Evolutionary conservation across 169 alveolate genomes (phyloP).

Genomic region (Eimeria acervulina): DNA sequence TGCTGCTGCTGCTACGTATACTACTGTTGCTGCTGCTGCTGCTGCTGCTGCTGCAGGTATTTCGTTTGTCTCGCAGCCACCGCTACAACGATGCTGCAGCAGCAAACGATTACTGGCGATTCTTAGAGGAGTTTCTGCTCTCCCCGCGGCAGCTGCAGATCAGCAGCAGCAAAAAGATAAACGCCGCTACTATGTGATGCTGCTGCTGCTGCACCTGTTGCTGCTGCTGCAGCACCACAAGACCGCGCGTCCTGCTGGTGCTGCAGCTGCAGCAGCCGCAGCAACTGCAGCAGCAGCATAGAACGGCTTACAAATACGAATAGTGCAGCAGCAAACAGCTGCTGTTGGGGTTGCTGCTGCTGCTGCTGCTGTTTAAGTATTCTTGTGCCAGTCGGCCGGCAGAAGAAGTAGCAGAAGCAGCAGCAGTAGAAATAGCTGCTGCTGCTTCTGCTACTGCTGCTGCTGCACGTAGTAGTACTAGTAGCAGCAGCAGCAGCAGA

Average conservation of each 20-base stretch:
- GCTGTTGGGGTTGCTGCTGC: too few relatives aligned
- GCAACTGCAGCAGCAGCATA: slow-evolving; percentile 12
- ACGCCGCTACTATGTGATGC: too few relatives aligned
- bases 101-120: slow-evolving; percentile 61
- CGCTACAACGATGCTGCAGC: slow-evolving; percentile 78
- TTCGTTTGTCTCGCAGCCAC: slow-evolving; percentile 71
- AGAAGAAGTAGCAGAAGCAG: background rate
- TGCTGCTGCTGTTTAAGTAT: too few relatives aligned
- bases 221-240: background rate
- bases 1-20: too few relatives aligned
- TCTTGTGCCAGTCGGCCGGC: too few relatives aligned
- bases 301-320: background rate
- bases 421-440: background rate
- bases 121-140: slow-evolving; percentile 56
- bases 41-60: slow-evolving; percentile 74
- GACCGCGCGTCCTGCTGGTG: background rate
- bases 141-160: slow-evolving; percentile 62
- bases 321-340: background rate
- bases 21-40: slow-evolving; percentile 30
- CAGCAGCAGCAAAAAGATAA: background rate
- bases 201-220: background rate
- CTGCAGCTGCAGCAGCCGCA: too few relatives aligned
- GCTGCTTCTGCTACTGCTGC: background rate
- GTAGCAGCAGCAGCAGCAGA: too few relatives aligned
- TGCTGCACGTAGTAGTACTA: too few relatives aligned